Evolutionary conservation across 2,329 filamentous ascomycete genomes (phyloP).

Genomic region (Aspergillus carbonarius): DNA sequence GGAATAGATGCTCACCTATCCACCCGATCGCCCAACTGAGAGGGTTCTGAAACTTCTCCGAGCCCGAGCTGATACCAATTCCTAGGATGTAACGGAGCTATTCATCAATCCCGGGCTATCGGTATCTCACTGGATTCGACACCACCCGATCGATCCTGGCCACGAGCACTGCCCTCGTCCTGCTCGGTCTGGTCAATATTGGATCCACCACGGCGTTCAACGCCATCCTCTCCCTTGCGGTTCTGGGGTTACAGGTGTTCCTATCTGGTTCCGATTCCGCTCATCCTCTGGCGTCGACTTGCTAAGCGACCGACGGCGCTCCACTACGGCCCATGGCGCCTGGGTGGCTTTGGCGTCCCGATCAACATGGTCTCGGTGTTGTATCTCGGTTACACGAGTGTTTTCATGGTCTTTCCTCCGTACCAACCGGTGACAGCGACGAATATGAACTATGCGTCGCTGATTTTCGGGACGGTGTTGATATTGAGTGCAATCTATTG

Average conservation of each 20-base stretch:
- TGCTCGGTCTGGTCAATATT: constrained; percentile 24
- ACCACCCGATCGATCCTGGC: constrained; percentile 7
- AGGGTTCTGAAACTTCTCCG: not conserved
- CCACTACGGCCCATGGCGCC: not conserved
- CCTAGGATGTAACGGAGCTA: constrained; percentile 15
- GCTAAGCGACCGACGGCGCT: not conserved
- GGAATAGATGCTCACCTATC: not conserved
- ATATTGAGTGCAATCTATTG: not conserved
- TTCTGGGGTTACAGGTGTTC: constrained; percentile 29
- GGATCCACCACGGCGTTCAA: constrained; percentile 24
- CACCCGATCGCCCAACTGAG: constrained; percentile 11
- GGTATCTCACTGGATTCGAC: not conserved
- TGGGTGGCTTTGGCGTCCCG: not conserved
- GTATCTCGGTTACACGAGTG: constrained; percentile 53
- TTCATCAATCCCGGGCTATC: constrained; percentile 3
- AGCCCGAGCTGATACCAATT: not conserved
- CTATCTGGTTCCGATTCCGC: constrained; percentile 25
- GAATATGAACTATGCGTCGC: constrained; percentile 46
- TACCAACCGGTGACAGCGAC: constrained; percentile 28
- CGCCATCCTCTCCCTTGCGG: constrained; percentile 22
- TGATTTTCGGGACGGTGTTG: constrained; percentile 17
- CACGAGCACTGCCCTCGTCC: constrained; percentile 13
- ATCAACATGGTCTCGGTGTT: constrained; percentile 47
- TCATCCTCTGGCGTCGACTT: constrained; percentile 27
- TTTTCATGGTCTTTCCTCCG: constrained; percentile 54